phyloP scores from a whole-genome alignment of 148 eudicot species.

The Rhododendron henanense region DNA sequence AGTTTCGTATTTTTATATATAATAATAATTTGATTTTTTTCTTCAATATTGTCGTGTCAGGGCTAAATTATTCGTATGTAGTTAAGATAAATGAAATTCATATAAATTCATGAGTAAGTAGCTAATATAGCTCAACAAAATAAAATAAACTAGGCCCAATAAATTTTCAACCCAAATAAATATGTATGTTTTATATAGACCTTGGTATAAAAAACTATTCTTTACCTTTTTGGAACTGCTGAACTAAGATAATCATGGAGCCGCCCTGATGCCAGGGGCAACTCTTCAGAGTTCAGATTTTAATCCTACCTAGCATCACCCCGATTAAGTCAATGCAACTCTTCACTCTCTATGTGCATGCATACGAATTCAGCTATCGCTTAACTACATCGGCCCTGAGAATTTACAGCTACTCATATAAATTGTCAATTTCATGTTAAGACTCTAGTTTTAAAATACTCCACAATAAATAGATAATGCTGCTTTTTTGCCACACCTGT shows the following conservation, averaged over 20 bases:
- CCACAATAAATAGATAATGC: not conserved
- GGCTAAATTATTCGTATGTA: too few species aligned
- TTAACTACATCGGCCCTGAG: not conserved
- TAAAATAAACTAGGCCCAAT: not conserved
- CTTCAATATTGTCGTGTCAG: not conserved
- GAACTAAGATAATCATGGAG: not conserved
- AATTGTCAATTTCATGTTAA: not conserved
- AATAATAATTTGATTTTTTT: not conserved
- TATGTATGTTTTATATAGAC: too few species aligned
- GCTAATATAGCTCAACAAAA: not conserved
- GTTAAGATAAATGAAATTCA: too few species aligned
- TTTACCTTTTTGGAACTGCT: not conserved
- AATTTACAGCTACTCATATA: not conserved
- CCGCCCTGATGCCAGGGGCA: not conserved
- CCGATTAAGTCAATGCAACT: not conserved
- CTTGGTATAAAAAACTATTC: not conserved
- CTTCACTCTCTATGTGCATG: not conserved
- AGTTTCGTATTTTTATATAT: not conserved
- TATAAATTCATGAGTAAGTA: too few species aligned
- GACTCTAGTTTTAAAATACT: not conserved
- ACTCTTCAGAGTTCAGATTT: not conserved
- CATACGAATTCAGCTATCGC: not conserved
- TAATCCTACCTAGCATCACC: not conserved
- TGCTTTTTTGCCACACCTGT: slow-evolving; percentile 25
- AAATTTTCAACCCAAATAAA: not conserved